Base-by-base conservation (phyloP, 176 grass and related monocot genomes). In the Ensete glaucum region DNA sequence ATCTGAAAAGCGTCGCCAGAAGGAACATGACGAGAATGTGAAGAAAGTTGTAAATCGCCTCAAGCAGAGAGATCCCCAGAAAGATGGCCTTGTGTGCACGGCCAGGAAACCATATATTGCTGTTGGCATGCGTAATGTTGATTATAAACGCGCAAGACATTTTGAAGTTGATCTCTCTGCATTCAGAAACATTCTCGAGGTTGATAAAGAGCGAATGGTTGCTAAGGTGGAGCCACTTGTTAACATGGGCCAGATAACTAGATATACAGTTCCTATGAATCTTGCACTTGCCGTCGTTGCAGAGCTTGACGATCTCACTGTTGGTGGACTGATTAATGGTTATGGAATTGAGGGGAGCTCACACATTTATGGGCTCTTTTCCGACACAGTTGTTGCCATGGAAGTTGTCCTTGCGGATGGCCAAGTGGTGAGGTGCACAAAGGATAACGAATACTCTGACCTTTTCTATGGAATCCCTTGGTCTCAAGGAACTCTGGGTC, bases 81-180 rank as follows among this genome's bases (percentile, higher is more conserved):
- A 76, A 58, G 74, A 76, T 76, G 74, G 74, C 9, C 74, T 76
- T 9, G 74, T 76, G 74, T 76, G 74, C 74, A 76, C 74, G 22
- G 74, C 74, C 19, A 62, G 74, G 57, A 76, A 76, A 58, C 74
- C 74, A 12, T 76, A 76, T 19, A 76, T 76, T 22, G 74, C 57
- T 9, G 74, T 76, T 22, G 74, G 74, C 17, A 63, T 76, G 74
- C 74, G 74, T 20, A 62, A 76, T 76, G 55, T 60, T 8, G 74
- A 76, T 16, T 76, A 76, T 13, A 76, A 76, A 50, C 74, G 74
- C 9, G 74, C 74, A 22, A 62, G 74, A 14, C 74, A 76, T 50
- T 76, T 76, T 20, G 74, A 76, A 7, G 74, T 76, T 9, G 74
- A 76, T 62, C 74, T 76, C 9, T 76, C 74, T 12, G 56, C 74